Base-by-base conservation (phyloP, 495 filamentous ascomycete species). In the Pyrenopolyporus hunteri region DNA sequence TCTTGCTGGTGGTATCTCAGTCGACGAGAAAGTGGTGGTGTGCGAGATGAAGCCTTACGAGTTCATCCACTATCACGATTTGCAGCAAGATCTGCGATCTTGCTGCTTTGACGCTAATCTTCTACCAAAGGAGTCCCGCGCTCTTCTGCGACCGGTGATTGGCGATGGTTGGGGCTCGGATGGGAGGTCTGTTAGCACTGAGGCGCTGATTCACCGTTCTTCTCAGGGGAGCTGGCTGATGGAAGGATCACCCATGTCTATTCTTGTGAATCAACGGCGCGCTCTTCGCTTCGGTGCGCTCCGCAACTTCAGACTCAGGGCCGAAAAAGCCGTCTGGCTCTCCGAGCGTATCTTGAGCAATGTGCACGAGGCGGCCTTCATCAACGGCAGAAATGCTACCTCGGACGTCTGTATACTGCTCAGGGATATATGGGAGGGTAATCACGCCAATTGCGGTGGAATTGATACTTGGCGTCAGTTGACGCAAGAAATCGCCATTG, bases 321-420 rank as follows among this genome's bases (percentile, higher is more conserved):
- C 67, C n/a, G 71, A 73, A 13, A 56, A 71, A 22, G 71, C 73
- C 3, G 58, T 73, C 9, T 78, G 75, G 75, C 59, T 80, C 5
- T 67, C 67, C 22, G 47, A 56, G 39, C 62, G 66, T 8, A 29
- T 78, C 7, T 52, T 60, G 0, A 5, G 19, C 0, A 64, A 73
- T 2, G 23, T 62, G 2, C 17, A 28, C 4, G 50, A 43, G 5
- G 63, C 52, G 7, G 22, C 20, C 2, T 31, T 37, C 1, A 50
- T 64, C 0, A 74, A 77, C 47, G 77, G 73, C 52, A 70, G 57
- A 19, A 13, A 35, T 4, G 63, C 64, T 20, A 66, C 67, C 17
- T 22, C 29, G 1, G 63, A 71, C 23, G 44, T 72, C 31, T 16
- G 53, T 13, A 11, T 35, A 13, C 7, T 44, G 9, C n/a, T 59